phyloP scores from a whole-genome alignment of 768 basidiomycete genomes.

The Lanmaoa pseudosensibilis region DNA sequence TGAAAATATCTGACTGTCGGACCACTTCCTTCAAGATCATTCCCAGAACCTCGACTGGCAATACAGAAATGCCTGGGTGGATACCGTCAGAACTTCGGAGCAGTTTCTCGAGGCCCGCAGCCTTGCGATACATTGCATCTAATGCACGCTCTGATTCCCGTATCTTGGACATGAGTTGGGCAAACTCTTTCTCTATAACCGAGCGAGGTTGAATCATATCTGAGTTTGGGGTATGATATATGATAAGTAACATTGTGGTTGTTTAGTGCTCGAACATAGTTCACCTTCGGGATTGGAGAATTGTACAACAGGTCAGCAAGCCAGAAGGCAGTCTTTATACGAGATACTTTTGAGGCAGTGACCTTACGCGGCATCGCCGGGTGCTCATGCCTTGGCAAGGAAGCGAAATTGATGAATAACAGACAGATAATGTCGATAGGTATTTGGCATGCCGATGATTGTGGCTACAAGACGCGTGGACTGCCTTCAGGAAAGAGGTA shows the following conservation, averaged over 20 bases:
- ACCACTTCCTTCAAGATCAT: slow-evolving; percentile 27
- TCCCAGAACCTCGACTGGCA: slow-evolving; percentile 30
- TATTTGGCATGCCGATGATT: neutral
- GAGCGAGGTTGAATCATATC: slow-evolving; percentile 13
- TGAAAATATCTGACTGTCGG: slow-evolving; percentile 1
- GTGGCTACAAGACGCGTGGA: neutral
- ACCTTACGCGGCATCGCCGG: neutral
- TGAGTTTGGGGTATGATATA: neutral
- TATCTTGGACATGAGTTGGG: slow-evolving; percentile 21
- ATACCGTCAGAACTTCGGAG: neutral
- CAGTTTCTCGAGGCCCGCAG: slow-evolving; percentile 7
- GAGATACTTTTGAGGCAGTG: slow-evolving; percentile 7
- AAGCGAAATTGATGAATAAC: slow-evolving; percentile 11
- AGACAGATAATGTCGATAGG: too few relatives aligned
- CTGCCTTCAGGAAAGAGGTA: neutral
- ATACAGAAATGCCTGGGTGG: slow-evolving; percentile 14
- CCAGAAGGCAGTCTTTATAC: slow-evolving; percentile 15
- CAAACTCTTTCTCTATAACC: slow-evolving; percentile 14
- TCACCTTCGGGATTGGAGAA: slow-evolving; percentile 10
- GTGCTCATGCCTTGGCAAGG: neutral
- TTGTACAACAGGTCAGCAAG: neutral
- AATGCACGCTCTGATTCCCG: slow-evolving; percentile 19
- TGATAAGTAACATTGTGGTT: neutral
- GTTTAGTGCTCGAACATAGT: neutral
- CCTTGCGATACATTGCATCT: slow-evolving; percentile 22